A percentile compares a stretch with the other conserved stretches of the same genome.
phyloP scores from a whole-genome alignment of 2,329 filamentous ascomycete species.

The Aspergillus puulaauensis region DNA sequence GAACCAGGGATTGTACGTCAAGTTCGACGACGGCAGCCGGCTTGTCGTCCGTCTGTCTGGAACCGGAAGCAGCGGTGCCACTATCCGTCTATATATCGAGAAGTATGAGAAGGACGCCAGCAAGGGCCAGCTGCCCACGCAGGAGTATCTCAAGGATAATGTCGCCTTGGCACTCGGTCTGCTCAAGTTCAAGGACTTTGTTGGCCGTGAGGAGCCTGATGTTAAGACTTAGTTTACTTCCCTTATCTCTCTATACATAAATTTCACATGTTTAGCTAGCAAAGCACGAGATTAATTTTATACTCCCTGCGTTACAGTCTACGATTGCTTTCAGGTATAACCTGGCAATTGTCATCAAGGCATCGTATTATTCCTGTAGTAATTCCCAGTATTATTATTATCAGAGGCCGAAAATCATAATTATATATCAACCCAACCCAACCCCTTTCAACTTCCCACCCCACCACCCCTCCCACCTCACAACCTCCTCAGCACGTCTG shows the following conservation, averaged over 20 bases:
- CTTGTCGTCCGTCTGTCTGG: constrained; percentile 94
- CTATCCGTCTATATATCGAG: constrained; percentile 95
- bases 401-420: background rate
- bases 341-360: too few relatives aligned
- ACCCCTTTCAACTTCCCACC: constrained; percentile 45
- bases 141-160: constrained; percentile 90
- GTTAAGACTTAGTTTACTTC: constrained; percentile 78
- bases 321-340: too few relatives aligned
- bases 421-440: background rate
- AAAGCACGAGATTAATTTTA: background rate
- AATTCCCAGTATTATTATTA: too few relatives aligned
- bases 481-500: constrained; percentile 64
- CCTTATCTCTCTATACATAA: background rate
- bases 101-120: constrained; percentile 82
- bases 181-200: constrained; percentile 89
- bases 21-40: constrained; percentile 90
- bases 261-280: background rate
- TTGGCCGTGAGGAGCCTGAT: constrained; percentile 89
- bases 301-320: too few relatives aligned
- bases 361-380: too few relatives aligned
- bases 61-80: constrained; percentile 91
- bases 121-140: constrained; percentile 78
- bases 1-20: constrained; percentile 93
- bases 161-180: constrained; percentile 81
- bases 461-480: constrained; percentile 82